Base-by-base conservation (phyloP, 495 filamentous ascomycete genomes). In the Penicillium odoratum region DNA sequence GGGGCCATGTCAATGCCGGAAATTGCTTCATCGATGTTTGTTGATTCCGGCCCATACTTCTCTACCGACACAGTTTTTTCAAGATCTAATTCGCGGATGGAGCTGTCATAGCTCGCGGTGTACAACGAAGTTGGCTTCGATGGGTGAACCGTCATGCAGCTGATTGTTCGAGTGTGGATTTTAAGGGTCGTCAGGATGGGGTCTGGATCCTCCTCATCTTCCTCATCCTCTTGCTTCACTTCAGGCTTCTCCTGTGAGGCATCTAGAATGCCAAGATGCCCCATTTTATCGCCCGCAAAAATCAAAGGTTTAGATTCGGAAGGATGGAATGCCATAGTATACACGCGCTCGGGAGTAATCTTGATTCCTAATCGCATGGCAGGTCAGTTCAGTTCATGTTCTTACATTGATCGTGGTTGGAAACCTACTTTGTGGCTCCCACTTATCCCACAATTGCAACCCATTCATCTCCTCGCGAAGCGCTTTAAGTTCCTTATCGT, bases 261-360 rank as follows among this genome's bases (percentile, higher is more conserved):
- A 65, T 98, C 92, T 48, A 97, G 90, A n/a, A 98, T 83, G 7
- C 95, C 95, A 31, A 98, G 80, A 53, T 92, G 91, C 25, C 94
- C 94, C 69, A 95, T 82, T 69, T 98, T 98, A 68, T 98, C 94
- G 48, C 92, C 92, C 2, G 93, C 95, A 63, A 98, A 96, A n/a
- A 98, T 82, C 5, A 98, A 78, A 0, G 91, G 85, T 62, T 98
- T 98, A 9, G 90, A 83, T 51, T 82, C 75, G 0, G 87, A 90
- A 0, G 95, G 94, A 64, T 98, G 94, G 60, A 98, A 95, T 9
- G 86, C 87, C 67, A 98, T 83, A 11, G 88, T 78, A 66, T 96
- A 97, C 15, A 97, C 84, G 55, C 94, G 80, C 69, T 98, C 92
- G 0, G 92, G 93, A 0, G 90, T 93, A 49, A 98, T 85, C 64